Base-by-base conservation (phyloP, 2,329 filamentous ascomycete genomes). In the Zasmidium cellare region DNA sequence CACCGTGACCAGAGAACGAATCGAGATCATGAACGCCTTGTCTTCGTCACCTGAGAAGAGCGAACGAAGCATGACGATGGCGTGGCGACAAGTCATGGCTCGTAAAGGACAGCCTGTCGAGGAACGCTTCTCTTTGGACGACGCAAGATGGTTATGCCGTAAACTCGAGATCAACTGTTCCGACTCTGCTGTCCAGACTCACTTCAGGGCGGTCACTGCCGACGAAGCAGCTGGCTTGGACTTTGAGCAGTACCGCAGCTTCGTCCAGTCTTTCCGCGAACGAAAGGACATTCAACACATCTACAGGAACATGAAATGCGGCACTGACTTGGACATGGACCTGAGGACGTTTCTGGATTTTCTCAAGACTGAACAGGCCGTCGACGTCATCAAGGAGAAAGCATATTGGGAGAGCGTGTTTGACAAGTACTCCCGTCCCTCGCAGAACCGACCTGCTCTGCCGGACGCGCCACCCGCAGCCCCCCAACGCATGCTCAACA, bases 121-220 rank as follows among this genome's bases (percentile, higher is more conserved):
- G 6, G 88, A 92, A 67, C 84, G 84, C 54, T 85, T 97, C 53
- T 87, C 93, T 65, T 85, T 96, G 54, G 80, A 82, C 16, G 90
- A 89, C 11, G 88, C 96, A 25, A 88, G 92, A 71, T 87, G 87
- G 58, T 82, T 97, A 14, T 97, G 94, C 76, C 89, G 89, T 59
- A 92, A 88, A 68, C 80, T 97, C 48, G 92, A 97, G 72, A 96
- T 99, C 68, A 92, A 97, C 74, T 91, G 90, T 68, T 89, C 91
- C 1, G 85, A 87, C 60, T 83, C 85, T 55, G 87, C 89, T 47
- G 79, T 97, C 3, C 85, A 84, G 55, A 80, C 82, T 28, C 90
- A 89, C 66, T 97, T 97, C 68, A 80, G 84, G 56, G 82, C 85
- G 58, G 90, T 89, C 5, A 90, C 93, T 69, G 77, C 78, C n/a